Percentiles rank a stretch among this genome's conserved stretches.
These are phyloP conservation scores for Spergularia azorica DNA, from an alignment of 179 eudicot species.

Conservation along the genomic window DNA sequence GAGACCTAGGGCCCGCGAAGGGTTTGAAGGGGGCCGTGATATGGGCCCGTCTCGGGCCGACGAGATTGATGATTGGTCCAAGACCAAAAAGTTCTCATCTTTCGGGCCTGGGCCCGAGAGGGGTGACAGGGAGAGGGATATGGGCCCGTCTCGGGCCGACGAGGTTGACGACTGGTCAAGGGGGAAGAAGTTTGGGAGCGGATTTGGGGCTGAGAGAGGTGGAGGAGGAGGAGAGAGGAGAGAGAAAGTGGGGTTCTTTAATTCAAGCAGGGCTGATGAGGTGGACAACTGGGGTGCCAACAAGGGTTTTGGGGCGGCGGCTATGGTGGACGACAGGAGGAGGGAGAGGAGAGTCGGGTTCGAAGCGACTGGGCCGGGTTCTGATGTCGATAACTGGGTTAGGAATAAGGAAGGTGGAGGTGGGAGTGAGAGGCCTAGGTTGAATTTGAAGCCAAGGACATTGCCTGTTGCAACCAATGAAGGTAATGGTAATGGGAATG, in stretches of 20 bases:
- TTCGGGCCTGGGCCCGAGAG: slow-evolving; percentile 33
- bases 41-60: slow-evolving; percentile 73
- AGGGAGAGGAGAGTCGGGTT: slow-evolving; percentile 70
- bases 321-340: slow-evolving; percentile 42
- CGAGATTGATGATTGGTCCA: slow-evolving; percentile 75
- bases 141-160: slow-evolving; percentile 74
- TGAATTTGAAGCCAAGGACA: slow-evolving; percentile 83
- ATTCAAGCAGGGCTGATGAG: slow-evolving; percentile 79
- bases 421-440: slow-evolving; percentile 70
- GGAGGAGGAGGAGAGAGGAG: slow-evolving; percentile 56
- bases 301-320: slow-evolving; percentile 48
- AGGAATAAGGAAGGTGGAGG: slow-evolving; percentile 53
- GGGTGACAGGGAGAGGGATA: slow-evolving; percentile 20
- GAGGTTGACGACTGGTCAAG: slow-evolving; percentile 86
- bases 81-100: slow-evolving; percentile 45
- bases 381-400: slow-evolving; percentile 71
- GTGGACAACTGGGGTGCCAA: slow-evolving; percentile 75
- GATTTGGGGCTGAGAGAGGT: too few species aligned
- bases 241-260: slow-evolving; percentile 66
- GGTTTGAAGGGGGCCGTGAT: slow-evolving; percentile 30
- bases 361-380: slow-evolving; percentile 46
- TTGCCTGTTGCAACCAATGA: slow-evolving; percentile 36
- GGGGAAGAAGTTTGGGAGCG: slow-evolving; percentile 42
- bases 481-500: not conserved
- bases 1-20: slow-evolving; percentile 54